Base-by-base conservation (phyloP, 768 basidiomycete genomes). In the Mycena venus region DNA sequence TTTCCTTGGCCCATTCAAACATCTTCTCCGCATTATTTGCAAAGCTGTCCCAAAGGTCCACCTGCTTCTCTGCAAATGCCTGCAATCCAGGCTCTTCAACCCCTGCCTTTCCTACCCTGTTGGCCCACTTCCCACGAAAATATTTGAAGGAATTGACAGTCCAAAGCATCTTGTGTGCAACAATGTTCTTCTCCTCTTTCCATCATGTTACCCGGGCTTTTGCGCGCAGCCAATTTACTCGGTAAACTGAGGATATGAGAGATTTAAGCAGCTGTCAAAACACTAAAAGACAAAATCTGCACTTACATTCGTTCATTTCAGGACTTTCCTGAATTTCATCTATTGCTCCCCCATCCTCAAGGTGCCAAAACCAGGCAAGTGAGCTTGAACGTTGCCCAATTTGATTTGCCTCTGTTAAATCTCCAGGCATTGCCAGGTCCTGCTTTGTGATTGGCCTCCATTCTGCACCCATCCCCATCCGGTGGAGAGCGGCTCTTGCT, bases 131-230 rank as follows among this genome's bases (percentile, higher is more conserved):
- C 14, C 4, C 11, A 49, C 68, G 60, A 12, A 34, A 0, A 60
- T 75, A 25, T 60, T 63, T 31, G 55, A 80, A 79, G 36, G 66
- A 80, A 12, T 23, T 23, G 5, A 70, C 44, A 0, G 63, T 58
- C 79, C 77, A 79, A 3, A 34, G 27, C 79, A 80, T 80, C 42
- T 80, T 76, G n/a, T 77, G n/a, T 31, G 51, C 31, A 1, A 77
- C 65, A n/a, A 77, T 61, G 3, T n/a, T 65, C 4, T 73, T 8
- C 36, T 80, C 80, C 21, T 80, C 80, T n/a, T 49, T 40, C 79
- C 79, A 79, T 17, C 76, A n/a, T 27, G 49, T n/a, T 32, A 29
- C 58, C 32, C 68, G 49, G 9, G 80, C 72, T 25, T 76, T 70
- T 0, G 80, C 76, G 15, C 77, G 27, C 27, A 79, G 31, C 74